Evolutionary conservation across 108 stramenopile species (phyloP).

Genomic region (Aurantiochytrium sp.): DNA sequence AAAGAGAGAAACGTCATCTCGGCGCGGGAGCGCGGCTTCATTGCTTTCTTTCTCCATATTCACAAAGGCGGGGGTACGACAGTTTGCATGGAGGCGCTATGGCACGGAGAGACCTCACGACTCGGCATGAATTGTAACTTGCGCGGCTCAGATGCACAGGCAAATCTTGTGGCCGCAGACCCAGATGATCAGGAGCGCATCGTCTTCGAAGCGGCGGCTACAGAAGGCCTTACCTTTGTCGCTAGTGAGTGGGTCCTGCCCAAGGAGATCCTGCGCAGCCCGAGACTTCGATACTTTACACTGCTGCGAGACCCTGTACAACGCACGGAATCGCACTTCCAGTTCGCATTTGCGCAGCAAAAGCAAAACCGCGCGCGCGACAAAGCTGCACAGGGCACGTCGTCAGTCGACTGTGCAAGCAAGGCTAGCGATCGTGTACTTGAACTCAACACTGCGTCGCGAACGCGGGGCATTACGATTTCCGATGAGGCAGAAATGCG

Average conservation of each 20-base stretch:
- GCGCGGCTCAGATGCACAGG: neutral
- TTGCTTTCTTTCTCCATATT: neutral
- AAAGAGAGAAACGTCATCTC: too few species aligned
- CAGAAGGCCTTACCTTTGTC: neutral
- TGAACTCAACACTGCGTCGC: neutral
- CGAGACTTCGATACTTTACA: neutral
- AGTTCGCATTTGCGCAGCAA: neutral
- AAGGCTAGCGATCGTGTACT: neutral
- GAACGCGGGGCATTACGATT: neutral
- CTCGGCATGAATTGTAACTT: neutral
- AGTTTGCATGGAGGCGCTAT: neutral
- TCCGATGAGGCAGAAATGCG: neutral
- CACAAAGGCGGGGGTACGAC: slow-evolving; percentile 4
- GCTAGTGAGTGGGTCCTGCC: slow-evolving; percentile 15
- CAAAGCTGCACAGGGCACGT: neutral
- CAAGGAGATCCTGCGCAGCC: neutral
- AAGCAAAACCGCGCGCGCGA: neutral
- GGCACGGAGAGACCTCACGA: neutral
- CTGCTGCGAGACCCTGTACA: neutral
- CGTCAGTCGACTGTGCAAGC: neutral
- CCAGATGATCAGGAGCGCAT: neutral
- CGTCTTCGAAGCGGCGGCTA: neutral
- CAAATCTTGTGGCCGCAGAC: neutral
- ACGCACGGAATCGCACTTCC: neutral
- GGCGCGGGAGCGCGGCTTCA: neutral